phyloP scores from a whole-genome alignment of 2,329 filamentous ascomycete genomes.

The Pseudocercospora cruenta region DNA sequence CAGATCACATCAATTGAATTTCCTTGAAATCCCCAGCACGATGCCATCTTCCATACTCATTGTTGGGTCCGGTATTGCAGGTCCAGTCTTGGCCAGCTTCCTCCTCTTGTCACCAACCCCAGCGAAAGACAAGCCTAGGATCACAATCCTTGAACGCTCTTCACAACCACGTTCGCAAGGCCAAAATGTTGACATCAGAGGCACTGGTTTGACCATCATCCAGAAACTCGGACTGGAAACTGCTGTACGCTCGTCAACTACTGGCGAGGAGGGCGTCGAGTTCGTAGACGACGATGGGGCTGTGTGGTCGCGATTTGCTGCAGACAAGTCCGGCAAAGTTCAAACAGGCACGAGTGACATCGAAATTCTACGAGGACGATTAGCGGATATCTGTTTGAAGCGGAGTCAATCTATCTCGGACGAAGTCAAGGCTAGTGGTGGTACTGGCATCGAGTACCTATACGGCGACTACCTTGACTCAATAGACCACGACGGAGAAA shows the following conservation, averaged over 20 bases:
- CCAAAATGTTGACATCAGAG: constrained; percentile 41
- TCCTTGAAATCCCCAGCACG: background rate
- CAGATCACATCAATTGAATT: background rate
- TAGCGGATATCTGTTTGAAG: constrained; percentile 32
- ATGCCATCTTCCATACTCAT: constrained; percentile 33
- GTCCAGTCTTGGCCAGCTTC: constrained; percentile 34
- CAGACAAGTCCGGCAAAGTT: constrained; percentile 33
- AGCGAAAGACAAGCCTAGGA: constrained; percentile 24
- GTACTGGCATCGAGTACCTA: constrained; percentile 34
- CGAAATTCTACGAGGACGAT: constrained; percentile 37
- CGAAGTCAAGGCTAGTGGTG: constrained; percentile 30
- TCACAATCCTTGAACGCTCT: constrained; percentile 38
- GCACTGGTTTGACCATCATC: constrained; percentile 34
- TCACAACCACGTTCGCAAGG: constrained; percentile 27
- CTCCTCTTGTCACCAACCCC: constrained; percentile 28
- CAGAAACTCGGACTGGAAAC: constrained; percentile 36
- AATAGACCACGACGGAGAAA: constrained; percentile 31
- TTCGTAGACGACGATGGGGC: constrained; percentile 34
- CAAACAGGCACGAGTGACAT: constrained; percentile 38
- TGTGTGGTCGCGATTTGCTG: constrained; percentile 28
- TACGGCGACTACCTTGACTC: constrained; percentile 34
- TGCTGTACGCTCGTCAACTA: constrained; percentile 30
- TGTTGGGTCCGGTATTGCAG: constrained; percentile 35
- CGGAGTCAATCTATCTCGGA: constrained; percentile 28
- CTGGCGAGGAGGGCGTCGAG: constrained; percentile 35